Conservation (phyloP, 306 rosid genomes). For the Datisca glomerata region DNA sequence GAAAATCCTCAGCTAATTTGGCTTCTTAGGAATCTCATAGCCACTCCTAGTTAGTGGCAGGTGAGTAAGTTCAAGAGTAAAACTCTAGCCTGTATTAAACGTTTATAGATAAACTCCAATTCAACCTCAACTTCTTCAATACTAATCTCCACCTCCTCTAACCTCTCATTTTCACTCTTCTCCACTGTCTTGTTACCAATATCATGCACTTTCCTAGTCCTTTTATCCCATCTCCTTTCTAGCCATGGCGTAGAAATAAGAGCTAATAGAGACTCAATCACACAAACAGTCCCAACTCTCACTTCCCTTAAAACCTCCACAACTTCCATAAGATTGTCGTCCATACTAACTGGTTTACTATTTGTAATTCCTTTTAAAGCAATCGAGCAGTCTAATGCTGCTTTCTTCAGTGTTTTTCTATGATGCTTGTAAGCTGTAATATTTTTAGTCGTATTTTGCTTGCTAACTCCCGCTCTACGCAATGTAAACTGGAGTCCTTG, state of each 20-base stretch:
- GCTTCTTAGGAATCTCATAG: too few relatives aligned
- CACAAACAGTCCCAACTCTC: background rate
- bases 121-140: background rate
- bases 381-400: background rate
- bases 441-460: background rate
- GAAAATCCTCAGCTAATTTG: too few relatives aligned
- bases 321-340: background rate
- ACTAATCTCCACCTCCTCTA: background rate
- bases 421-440: background rate
- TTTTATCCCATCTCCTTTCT: background rate
- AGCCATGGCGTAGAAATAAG: background rate
- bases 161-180: background rate
- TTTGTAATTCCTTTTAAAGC: background rate
- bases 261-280: background rate
- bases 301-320: background rate
- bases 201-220: background rate
- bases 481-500: background rate
- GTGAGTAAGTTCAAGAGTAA: background rate
- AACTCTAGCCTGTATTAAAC: background rate
- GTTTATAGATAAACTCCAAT: background rate
- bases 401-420: background rate
- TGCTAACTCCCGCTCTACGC: background rate
- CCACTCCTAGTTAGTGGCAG: too few relatives aligned
- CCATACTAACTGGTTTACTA: background rate
- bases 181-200: background rate